Evolutionary conservation across 129 eudicot genomes (phyloP), one percentile per base, ranked within the genome.

Genomic region (Lactuca saligna): DNA sequence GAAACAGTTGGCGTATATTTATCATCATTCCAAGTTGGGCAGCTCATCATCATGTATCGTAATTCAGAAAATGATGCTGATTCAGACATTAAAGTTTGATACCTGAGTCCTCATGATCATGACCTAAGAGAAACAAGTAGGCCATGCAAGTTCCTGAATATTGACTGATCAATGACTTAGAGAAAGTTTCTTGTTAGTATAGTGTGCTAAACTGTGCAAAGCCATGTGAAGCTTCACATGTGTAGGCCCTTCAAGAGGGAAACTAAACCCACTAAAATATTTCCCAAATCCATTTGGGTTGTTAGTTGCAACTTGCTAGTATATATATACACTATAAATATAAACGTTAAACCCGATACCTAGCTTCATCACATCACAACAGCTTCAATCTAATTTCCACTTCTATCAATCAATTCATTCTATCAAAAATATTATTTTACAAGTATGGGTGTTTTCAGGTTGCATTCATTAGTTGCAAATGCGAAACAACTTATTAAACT

Each of bases 401-500:
- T 20, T 20, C 20, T 20, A 20, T 20, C 20, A 20, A 20, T 20
- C 20, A 20, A 20, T 20, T 20, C 20, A 20, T 20, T 20, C 20
- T 20, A 20, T 20, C 20, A 20, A 20, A 20, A 20, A 20, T 0
- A 20, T 20, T 20, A 20, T 20, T 16, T 41, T 6, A 34, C 7
- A 34, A 3, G 25, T 31, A 71, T 71, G 75, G 75, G 59, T 51
- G 51, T 71, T 46, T 59, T 49, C 17, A 57, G 75, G 7, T 46
- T 71, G 50, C 68, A 60, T 10, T 59, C 75, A 4, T 33, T 75
- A 35, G 71, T 66, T 57, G 55, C 79, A 48, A 75, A 75, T 25
- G 68, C 54, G 25, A 75, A 66, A 75, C 79, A 75, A 12, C 61
- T 75, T 42, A 57, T 66, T 17, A 75, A 57, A 48, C 61, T 67